These are phyloP conservation scores for Chiua virens DNA, from an alignment of 768 basidiomycete species.

Conservation along the genomic window DNA sequence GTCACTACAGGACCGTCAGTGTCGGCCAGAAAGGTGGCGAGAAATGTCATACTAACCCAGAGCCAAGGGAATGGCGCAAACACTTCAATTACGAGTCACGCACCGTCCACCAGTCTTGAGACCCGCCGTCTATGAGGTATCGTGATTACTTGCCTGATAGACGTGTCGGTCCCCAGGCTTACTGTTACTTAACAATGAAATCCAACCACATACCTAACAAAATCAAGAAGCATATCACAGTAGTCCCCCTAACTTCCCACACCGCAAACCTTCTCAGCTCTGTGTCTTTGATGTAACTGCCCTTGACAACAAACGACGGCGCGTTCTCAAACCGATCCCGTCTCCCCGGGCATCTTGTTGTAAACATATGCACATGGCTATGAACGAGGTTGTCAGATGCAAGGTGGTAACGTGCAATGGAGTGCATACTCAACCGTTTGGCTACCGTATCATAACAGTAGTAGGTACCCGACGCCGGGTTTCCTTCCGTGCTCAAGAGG, in stretches of 20 bases:
- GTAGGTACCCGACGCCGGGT: slow-evolving; percentile 36
- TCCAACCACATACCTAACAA: slow-evolving; percentile 36
- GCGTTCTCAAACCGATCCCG: slow-evolving; percentile 64
- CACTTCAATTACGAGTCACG: too few relatives aligned
- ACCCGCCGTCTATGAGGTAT: too few relatives aligned
- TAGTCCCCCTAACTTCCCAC: slow-evolving; percentile 31
- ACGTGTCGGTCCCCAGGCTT: too few relatives aligned
- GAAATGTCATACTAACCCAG: too few relatives aligned
- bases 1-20: too few relatives aligned
- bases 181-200: background rate
- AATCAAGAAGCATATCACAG: slow-evolving; percentile 56
- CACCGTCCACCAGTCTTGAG: too few relatives aligned
- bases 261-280: slow-evolving; percentile 62
- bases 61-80: too few relatives aligned
- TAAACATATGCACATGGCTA: slow-evolving; percentile 68
- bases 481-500: slow-evolving; percentile 39
- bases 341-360: slow-evolving; percentile 47
- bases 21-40: too few relatives aligned
- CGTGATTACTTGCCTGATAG: too few relatives aligned
- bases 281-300: slow-evolving; percentile 38
- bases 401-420: background rate
- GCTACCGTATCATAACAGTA: slow-evolving; percentile 58
- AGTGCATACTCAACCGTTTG: slow-evolving; percentile 52
- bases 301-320: slow-evolving; percentile 41
- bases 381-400: background rate